Evolutionary conservation across 2,329 filamentous ascomycete genomes (phyloP).

Genomic region (Fusarium abutilonis): DNA sequence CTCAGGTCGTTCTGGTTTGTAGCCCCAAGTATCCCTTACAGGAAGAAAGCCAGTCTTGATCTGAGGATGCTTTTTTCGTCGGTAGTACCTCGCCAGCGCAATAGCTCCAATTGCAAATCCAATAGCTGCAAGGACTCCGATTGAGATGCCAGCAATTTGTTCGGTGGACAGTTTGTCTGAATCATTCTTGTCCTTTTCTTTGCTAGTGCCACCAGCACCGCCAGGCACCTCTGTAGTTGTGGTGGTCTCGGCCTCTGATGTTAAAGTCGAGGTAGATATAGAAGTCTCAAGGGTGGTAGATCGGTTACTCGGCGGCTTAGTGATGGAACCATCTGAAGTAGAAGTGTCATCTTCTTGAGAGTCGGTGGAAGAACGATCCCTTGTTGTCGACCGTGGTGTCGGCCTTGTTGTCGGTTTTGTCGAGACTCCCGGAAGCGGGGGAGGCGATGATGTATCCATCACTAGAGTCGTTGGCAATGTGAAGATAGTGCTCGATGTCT

Average conservation of each 20-base stretch:
- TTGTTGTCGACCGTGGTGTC: conserved; percentile 5
- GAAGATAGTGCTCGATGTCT: conserved; percentile 23
- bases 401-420: conserved; percentile 12
- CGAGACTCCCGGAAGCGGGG: conserved; percentile 27
- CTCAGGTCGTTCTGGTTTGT: conserved; percentile 44
- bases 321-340: conserved; percentile 22
- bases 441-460: conserved; percentile 43
- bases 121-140: conserved; percentile 62
- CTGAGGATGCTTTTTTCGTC: conserved; percentile 53
- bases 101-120: conserved; percentile 61
- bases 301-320: conserved; percentile 22
- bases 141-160: conserved; percentile 67
- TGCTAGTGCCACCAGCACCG: conserved; percentile 21
- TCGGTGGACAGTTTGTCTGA: conserved; percentile 47
- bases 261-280: conserved; percentile 16
- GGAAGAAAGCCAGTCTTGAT: conserved; percentile 53
- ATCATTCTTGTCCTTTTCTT: conserved; percentile 26
- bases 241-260: conserved; percentile 26
- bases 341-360: neutral
- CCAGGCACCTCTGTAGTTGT: conserved; percentile 28
- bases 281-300: conserved; percentile 17
- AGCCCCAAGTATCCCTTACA: conserved; percentile 52
- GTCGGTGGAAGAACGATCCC: conserved; percentile 3
- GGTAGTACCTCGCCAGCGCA: conserved; percentile 54
- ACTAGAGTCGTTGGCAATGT: conserved; percentile 46